Evolutionary conservation across 148 eudicot genomes (phyloP), one percentile per base, ranked within the genome.

Genomic region (Spergularia bocconei): DNA sequence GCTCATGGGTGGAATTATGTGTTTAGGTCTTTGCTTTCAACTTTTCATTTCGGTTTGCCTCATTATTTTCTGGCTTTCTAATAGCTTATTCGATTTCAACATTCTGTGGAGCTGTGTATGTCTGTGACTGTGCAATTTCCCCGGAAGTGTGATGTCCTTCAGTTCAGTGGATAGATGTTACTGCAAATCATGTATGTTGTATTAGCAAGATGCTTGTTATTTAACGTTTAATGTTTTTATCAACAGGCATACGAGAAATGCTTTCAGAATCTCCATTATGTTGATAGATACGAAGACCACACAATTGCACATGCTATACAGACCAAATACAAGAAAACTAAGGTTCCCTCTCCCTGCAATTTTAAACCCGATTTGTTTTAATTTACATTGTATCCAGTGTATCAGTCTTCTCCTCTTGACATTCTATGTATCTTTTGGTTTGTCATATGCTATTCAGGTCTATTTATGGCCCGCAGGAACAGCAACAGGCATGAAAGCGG

Each of bases 301-400:
- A 95, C 98, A 73, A 95, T 95, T 78, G 97, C 98, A 15, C 98
- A 95, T 84, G 97, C 98, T 56, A 75, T 92, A 66, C 96, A 92
- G 81, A 90, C 92, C 44, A 62, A 85, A 39, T 90, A 90, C 85
- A 95, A 95, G 88, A 95, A 90, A 79, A 95, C 98, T 65, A 95
- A 95, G 97, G 98, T 95, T 15, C 13, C 20, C 38, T 63, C 39
- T 0, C 12, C 20, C 11, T 13, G 6, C 51, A 39, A 20, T 17
- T 23, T 58, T 67, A 8, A 13, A 47, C 7, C 13, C 48, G 19
- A 15, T 20, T 15, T 38, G 47, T n/a, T 57, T 39, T 10, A 29
- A 16, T 39, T 70, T 25, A 25, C 21, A 41, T 56, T 44, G n/a
- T 51, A n/a, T 48, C 51, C 60, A 11, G 13, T 33, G 14, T 47